These are phyloP conservation scores for Acanthamoeba royreba DNA, from an alignment of 208 protist genomes.

Conservation along the genomic window DNA sequence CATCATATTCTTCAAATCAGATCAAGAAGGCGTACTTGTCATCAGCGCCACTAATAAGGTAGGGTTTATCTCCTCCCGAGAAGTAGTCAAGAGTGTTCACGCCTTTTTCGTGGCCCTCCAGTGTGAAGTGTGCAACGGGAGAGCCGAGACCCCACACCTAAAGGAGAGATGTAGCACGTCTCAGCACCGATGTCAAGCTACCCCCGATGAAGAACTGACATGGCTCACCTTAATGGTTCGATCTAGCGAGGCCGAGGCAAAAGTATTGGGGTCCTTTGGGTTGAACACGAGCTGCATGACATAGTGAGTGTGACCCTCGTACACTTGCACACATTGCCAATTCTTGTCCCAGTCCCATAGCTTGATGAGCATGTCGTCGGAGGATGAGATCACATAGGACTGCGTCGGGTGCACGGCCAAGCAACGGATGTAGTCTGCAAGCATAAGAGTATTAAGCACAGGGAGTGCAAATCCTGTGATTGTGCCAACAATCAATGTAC, in stretches of 20 bases:
- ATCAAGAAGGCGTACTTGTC: conserved; percentile 75
- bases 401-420: conserved; percentile 97
- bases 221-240: conserved; percentile 88
- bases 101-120: conserved; percentile 97
- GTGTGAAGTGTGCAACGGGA: conserved; percentile 92
- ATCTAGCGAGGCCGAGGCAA: conserved; percentile 97
- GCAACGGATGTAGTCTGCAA: conserved; percentile 92
- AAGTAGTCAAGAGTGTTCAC: conserved; percentile 99
- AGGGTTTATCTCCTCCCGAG: conserved; percentile 96
- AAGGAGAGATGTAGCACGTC: conserved; percentile 43
- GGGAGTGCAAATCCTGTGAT: too few relatives aligned
- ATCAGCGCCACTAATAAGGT: conserved; percentile 96
- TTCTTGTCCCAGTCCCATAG: conserved; percentile 98
- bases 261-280: conserved; percentile 97
- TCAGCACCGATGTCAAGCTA: conserved; percentile 89
- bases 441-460: not conserved
- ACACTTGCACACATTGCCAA: conserved; percentile 90
- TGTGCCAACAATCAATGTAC: conserved; percentile 38
- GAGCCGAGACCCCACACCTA: conserved; percentile 92
- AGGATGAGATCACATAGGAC: conserved; percentile 92
- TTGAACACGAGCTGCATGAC: conserved; percentile 98
- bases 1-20: not conserved
- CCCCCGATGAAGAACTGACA: not conserved
- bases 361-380: conserved; percentile 97
- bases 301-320: conserved; percentile 97